Evolutionary conservation across 1,284 basidiomycete genomes (phyloP), one percentile per base, ranked within the genome.

Genomic region (Ganoderma leucocontextum): DNA sequence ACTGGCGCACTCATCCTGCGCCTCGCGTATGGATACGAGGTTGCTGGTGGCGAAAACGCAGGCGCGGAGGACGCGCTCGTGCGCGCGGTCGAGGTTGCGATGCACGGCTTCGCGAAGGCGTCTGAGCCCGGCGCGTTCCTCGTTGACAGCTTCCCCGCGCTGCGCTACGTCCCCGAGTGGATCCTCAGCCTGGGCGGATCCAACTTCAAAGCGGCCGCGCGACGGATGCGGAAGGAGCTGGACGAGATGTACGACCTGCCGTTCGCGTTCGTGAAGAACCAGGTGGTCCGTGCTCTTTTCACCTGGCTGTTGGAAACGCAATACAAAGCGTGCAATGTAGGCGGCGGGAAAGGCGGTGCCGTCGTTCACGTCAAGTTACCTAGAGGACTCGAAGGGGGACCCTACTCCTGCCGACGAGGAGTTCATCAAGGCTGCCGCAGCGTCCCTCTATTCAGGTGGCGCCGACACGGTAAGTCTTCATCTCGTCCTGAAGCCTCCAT

Each of bases 11-110:
- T 81, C 9, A 80, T 83, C n/a, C 76, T 84, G 8, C 73, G 72
- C 4, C 69, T 84, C 7, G 73, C 82, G 10, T 83, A 82, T 65
- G 83, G 83, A 0, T 83, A 85, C 68, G 68, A 78, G n/a, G 75
- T 79, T 0, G 29, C 53, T 2, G 55, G 63, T 2, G 66, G 78
- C 42, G 36, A 47, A 17, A 72, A 69, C 15, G 72, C 77, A 22
- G 47, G 47, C 47, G 10, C 19, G 10, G 47, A 10, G 12, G 83
- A 85, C 64, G 77, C 78, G 1, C 72, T 84, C 7, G 79, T 84
- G 4, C 74, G 78, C 61, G 81, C 83, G 9, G 82, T 80, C 7
- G 80, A 84, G 64, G 75, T 81, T 55, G 82, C 83, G 15, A 83
- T 84, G 81, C 74, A 75, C n/a, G 82, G 81, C 8, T 82, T 83